Evolutionary conservation across 2,329 filamentous ascomycete species (phyloP), one percentile per base, ranked within the genome.

Genomic region (Apiospora aurea): DNA sequence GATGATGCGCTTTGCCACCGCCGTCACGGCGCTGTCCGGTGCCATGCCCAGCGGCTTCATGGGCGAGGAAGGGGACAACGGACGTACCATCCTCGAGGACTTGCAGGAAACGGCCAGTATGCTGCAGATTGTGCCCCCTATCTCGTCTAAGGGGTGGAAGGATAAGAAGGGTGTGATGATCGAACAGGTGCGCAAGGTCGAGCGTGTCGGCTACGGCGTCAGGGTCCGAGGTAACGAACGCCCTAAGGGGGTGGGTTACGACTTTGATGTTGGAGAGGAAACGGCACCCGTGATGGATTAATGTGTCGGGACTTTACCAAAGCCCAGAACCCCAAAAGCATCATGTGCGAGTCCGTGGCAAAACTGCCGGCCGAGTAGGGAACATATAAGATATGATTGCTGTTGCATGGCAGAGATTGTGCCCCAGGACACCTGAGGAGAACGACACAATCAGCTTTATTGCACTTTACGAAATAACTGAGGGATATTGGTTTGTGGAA

Each of bases 1-100:
- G 84, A 87, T 98, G 85, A 99, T 99, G 96, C 90, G 95, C 43
- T 98, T 98, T 82, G 95, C 94, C 0, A 96, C 97, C 69, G 95
- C 95, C 7, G 91, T 91, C 38, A 93, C 97, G 80, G 95, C 95
- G 0, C 93, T 95, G 6, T 91, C 86, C 10, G 93, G 92, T 18
- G 83, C 83, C 57, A 80, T 88, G 29, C 73, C 76, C 81, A 76
- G 81, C 86, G 74, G 86, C 85, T 64, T 64, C 29, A 64, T 64
- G 57, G 4, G 83, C 29, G 77, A 78, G 70, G 76, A 75, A 74
- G 76, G 73, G 75, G 70, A 70, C 75, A 75, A 81, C 74, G 76
- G 85, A 18, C 82, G 90, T 51, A 91, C 91, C 7, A 93, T 98
- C 61, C 85, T 98, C 69, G 86, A 89, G 11, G 96, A 98, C 82